These are phyloP conservation scores for Aspergillus eucalypticola DNA, from an alignment of 2,329 filamentous ascomycete genomes.

Conservation along the genomic window DNA sequence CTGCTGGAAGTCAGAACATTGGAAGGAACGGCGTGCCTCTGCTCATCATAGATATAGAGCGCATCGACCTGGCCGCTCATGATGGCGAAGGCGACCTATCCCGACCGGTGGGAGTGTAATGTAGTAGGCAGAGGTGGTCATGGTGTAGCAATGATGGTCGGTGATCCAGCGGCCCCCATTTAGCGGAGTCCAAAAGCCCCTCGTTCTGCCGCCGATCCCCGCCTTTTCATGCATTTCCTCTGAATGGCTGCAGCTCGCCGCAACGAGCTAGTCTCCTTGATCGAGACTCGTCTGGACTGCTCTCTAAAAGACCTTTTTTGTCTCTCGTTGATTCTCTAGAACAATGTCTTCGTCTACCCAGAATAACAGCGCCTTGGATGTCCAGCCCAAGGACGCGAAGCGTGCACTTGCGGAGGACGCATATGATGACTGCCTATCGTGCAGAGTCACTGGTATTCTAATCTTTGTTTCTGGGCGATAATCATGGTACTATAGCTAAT, in stretches of 20 bases:
- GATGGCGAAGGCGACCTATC: slow-evolving; percentile 40
- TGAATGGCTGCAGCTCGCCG: slow-evolving; percentile 2
- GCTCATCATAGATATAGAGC: slow-evolving; percentile 94
- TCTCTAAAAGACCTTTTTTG: slow-evolving; percentile 12
- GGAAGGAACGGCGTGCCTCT: slow-evolving; percentile 63
- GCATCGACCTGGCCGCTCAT: slow-evolving; percentile 92
- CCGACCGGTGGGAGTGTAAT: slow-evolving; percentile 20
- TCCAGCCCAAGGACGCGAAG: slow-evolving; percentile 61
- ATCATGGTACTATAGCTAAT: neutral
- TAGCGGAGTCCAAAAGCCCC: slow-evolving; percentile 1
- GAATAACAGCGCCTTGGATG: slow-evolving; percentile 51
- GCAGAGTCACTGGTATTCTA: slow-evolving; percentile 67
- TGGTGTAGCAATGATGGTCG: slow-evolving; percentile 5
- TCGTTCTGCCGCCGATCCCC: slow-evolving; percentile 37
- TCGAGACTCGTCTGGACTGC: neutral
- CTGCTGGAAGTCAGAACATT: slow-evolving; percentile 1
- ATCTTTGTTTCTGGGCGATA: neutral
- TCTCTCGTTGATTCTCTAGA: neutral
- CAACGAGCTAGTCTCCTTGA: neutral
- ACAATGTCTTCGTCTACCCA: slow-evolving; percentile 45
- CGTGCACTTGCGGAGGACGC: slow-evolving; percentile 50
- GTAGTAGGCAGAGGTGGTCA: neutral
- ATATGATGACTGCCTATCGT: slow-evolving; percentile 67
- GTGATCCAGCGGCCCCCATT: neutral
- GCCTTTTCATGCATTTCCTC: slow-evolving; percentile 24